A percentile compares a stretch with the other conserved stretches of the same genome.
These are phyloP conservation scores for Lumnitzera littorea DNA, from an alignment of 345 rosid genomes.

Conservation along the genomic window DNA sequence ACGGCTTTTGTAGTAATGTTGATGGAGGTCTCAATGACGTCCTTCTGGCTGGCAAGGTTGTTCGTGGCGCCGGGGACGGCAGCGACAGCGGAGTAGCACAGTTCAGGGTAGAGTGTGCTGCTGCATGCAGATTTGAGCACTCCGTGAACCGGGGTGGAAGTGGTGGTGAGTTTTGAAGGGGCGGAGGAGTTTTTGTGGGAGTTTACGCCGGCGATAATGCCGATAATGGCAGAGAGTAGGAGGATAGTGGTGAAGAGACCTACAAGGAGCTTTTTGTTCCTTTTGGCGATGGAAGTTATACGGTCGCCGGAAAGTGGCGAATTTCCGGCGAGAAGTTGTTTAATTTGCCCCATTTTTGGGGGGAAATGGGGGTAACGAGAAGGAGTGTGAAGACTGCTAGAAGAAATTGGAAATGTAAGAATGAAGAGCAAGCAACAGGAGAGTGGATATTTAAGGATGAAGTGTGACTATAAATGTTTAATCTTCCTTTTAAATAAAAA, in stretches of 20 bases:
- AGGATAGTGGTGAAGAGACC: conserved; percentile 28
- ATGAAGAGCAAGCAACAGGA: too few species aligned
- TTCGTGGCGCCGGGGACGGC: conserved; percentile 19
- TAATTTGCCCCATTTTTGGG: conserved; percentile 14
- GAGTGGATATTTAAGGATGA: too few species aligned
- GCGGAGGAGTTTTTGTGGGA: background rate
- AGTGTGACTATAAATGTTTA: too few species aligned
- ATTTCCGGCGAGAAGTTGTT: conserved; percentile 14
- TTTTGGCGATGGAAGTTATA: conserved; percentile 6
- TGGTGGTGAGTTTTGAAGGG: background rate
- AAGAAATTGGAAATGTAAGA: too few species aligned
- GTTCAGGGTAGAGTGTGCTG: conserved; percentile 54
- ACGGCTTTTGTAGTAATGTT: conserved; percentile 28
- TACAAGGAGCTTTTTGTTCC: conserved; percentile 24
- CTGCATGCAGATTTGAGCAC: conserved; percentile 58
- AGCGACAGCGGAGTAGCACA: conserved; percentile 63
- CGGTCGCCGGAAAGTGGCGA: conserved; percentile 15
- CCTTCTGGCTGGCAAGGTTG: conserved; percentile 26
- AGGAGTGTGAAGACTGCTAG: background rate
- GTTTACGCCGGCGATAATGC: conserved; percentile 31
- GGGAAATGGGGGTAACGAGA: background rate
- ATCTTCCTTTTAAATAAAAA: too few species aligned
- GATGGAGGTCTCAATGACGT: conserved; percentile 34
- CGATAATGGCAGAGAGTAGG: conserved; percentile 31
- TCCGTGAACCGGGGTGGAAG: conserved; percentile 38